These are phyloP conservation scores for Yamadazyma mexicana DNA, from an alignment of 1,139 yeast genomes.

Conservation along the genomic window DNA sequence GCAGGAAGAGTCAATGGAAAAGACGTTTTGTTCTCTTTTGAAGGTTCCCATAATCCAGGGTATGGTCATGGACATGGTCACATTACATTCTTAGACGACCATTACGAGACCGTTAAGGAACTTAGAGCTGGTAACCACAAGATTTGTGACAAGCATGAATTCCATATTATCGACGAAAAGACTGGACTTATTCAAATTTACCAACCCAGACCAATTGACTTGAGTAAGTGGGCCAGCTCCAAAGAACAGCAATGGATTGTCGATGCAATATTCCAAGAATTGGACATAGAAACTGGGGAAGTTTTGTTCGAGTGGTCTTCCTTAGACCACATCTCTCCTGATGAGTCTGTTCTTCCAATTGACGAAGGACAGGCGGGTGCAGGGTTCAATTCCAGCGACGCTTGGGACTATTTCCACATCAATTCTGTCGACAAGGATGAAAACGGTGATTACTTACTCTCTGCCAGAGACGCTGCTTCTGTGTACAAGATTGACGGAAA, in stretches of 20 bases:
- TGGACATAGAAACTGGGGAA: slow-evolving; percentile 35
- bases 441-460: slow-evolving; percentile 34
- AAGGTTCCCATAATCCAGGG: slow-evolving; percentile 31
- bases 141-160: slow-evolving; percentile 34
- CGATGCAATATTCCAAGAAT: slow-evolving; percentile 33
- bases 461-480: slow-evolving; percentile 37
- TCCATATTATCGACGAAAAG: slow-evolving; percentile 26
- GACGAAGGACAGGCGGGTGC: slow-evolving; percentile 30
- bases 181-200: slow-evolving; percentile 31
- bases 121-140: slow-evolving; percentile 32
- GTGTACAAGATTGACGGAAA: slow-evolving; percentile 35
- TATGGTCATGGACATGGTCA: slow-evolving; percentile 42
- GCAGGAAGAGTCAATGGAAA: slow-evolving; percentile 25
- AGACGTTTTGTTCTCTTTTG: slow-evolving; percentile 29
- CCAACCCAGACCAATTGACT: slow-evolving; percentile 28
- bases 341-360: slow-evolving; percentile 27
- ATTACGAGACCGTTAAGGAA: slow-evolving; percentile 28
- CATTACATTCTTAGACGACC: slow-evolving; percentile 25
- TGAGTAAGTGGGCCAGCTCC: slow-evolving; percentile 24
- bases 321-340: slow-evolving; percentile 34
- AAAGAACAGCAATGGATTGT: slow-evolving; percentile 32
- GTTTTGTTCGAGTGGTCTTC: slow-evolving; percentile 40
- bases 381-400: slow-evolving; percentile 33
- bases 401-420: slow-evolving; percentile 45
- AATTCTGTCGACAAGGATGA: slow-evolving; percentile 41